Percentiles rank a stretch among this genome's conserved stretches.
Evolutionary conservation across 176 grass and related monocot genomes (phyloP).

Genomic region (Carex pumila): DNA sequence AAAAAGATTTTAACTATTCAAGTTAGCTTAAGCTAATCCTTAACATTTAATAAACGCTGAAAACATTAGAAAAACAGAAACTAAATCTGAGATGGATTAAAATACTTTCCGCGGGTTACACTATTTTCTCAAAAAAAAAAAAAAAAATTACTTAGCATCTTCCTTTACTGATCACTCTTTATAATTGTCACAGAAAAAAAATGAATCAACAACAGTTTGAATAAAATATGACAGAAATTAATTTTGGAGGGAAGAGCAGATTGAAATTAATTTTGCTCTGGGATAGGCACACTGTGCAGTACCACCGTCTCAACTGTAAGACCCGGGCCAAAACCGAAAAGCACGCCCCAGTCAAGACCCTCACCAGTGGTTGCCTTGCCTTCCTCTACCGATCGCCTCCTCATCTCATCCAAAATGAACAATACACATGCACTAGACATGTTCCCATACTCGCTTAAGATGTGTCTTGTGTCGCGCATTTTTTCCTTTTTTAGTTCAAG

Average conservation of each 20-base stretch:
- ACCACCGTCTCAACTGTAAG: slow-evolving; percentile 13
- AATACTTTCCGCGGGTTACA: background rate
- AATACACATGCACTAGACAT: no score
- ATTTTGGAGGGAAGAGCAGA: background rate
- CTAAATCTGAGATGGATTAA: background rate
- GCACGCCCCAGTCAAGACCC: slow-evolving; percentile 9
- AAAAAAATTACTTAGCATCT: background rate
- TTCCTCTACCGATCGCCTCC: background rate
- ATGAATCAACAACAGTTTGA: background rate
- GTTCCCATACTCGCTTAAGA: no score
- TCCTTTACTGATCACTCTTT: background rate
- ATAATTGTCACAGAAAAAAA: background rate
- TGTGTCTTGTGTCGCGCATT: no score
- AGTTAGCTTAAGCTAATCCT: background rate
- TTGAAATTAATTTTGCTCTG: background rate
- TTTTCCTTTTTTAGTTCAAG: no score
- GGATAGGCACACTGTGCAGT: background rate
- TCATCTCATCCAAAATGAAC: no score
- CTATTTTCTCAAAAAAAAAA: background rate
- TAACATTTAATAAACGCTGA: background rate
- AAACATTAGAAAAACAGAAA: background rate
- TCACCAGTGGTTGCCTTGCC: slow-evolving; percentile 5
- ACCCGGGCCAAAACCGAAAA: slow-evolving; percentile 3
- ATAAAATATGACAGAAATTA: background rate
- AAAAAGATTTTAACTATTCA: background rate